A percentile compares a stretch with the other conserved stretches of the same genome.
These are phyloP conservation scores for Schrenkiella parvula DNA, from an alignment of 345 rosid genomes.

Conservation along the genomic window DNA sequence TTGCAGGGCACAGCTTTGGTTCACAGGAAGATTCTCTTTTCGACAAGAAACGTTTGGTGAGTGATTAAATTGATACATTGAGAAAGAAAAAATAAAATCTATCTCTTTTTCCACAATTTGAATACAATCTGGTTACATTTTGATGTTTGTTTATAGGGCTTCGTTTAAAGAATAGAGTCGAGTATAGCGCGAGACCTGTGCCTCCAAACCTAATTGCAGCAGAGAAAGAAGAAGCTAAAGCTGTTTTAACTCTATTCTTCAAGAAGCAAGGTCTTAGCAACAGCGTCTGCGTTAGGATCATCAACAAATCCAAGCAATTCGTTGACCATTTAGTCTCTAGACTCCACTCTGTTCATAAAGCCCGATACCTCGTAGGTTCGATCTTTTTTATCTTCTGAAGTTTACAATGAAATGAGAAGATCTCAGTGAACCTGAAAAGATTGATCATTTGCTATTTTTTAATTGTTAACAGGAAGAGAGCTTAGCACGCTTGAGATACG, in stretches of 20 bases:
- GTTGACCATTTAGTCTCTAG: slow-evolving; percentile 75
- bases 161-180: slow-evolving; percentile 54
- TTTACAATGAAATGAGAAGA: too few species aligned
- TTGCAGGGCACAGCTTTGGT: slow-evolving; percentile 31
- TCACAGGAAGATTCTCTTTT: slow-evolving; percentile 19
- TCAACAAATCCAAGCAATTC: slow-evolving; percentile 69
- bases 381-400: slow-evolving; percentile 32
- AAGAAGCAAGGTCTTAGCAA: slow-evolving; percentile 81
- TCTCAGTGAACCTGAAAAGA: too few species aligned
- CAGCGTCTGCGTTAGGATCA: slow-evolving; percentile 54
- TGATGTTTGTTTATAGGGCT: slow-evolving; percentile 7
- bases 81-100: neutral
- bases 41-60: slow-evolving; percentile 26
- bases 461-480: slow-evolving; percentile 61
- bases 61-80: neutral
- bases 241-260: slow-evolving; percentile 73
- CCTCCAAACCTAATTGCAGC: slow-evolving; percentile 61
- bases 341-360: slow-evolving; percentile 74
- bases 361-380: slow-evolving; percentile 96
- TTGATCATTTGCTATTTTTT: neutral
- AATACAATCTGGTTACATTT: neutral
- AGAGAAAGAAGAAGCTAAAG: slow-evolving; percentile 94
- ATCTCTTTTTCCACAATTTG: neutral
- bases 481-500: slow-evolving; percentile 87
- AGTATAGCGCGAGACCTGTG: slow-evolving; percentile 48